Evolutionary conservation across 805 yeast genomes (phyloP), one percentile per base, ranked within the genome.

Genomic region (Ogataea pignaliae): DNA sequence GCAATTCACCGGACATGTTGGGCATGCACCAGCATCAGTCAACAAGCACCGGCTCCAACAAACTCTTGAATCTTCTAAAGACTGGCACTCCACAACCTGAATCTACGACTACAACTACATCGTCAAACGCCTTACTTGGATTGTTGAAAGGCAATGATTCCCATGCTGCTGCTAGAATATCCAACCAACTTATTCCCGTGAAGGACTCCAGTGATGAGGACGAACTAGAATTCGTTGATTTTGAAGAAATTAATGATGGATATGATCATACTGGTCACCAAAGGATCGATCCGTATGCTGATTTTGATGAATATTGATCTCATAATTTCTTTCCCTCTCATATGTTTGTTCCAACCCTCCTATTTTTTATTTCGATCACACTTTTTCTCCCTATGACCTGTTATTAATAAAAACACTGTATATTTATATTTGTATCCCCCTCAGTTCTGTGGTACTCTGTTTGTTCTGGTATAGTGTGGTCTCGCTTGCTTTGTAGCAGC

Each of bases 161-260:
- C 8, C n/a, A 17, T 31, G 17, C 16, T 39, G 17, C 14, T 14
- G 32, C 32, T n/a, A 14, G n/a, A n/a, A 31, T 6, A 14, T 10
- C 16, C 29, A 36, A 3, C 17, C 30, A 21, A 18, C 15, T n/a
- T 12, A 30, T 13, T 13, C 33, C 33, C 9, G 14, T 13, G 3
- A 9, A 36, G 7, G 39, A 21, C 7, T 47, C 42, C 3, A 45
- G 42, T 1, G 39, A 37, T 10, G 53, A 46, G 9, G 52, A 53
- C 18, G 32, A 42, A 10, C 51, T 44, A 3, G 52, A 57, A 15
- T 46, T 50, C 17, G 56, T 56, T 28, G 61, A 57, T 40, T 52
- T 52, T 38, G 60, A 56, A 28, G 59, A 56, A 15, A 36, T 53
- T 34, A 46, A 53, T 39, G 54, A 53, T 6, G 56, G 49, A n/a